phyloP scores from a whole-genome alignment of 2,329 filamentous ascomycete species.

The Capronia americana region DNA sequence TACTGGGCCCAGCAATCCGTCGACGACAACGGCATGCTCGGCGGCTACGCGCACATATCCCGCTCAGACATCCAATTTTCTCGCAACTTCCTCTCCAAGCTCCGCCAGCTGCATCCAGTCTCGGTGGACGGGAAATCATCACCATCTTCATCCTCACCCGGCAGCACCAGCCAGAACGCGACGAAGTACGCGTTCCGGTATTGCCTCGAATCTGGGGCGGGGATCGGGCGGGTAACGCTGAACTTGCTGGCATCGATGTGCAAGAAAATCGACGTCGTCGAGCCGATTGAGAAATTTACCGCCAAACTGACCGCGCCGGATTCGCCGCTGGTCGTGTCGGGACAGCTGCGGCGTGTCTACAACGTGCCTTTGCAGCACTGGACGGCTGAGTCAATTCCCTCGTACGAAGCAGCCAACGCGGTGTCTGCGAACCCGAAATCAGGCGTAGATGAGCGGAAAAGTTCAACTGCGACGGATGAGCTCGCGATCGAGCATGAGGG shows the following conservation, averaged over 20 bases:
- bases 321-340: constrained; percentile 25
- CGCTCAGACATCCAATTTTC: constrained; percentile 75
- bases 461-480: constrained; percentile 44
- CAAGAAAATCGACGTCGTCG: constrained; percentile 78
- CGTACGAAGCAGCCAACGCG: constrained; percentile 66
- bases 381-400: constrained; percentile 23
- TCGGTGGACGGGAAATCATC: background rate
- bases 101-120: constrained; percentile 52
- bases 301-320: constrained; percentile 56
- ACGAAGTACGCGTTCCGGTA: constrained; percentile 25
- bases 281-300: constrained; percentile 84
- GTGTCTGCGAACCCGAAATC: constrained; percentile 51
- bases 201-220: constrained; percentile 66
- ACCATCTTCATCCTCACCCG: background rate
- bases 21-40: constrained; percentile 77
- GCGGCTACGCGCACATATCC: constrained; percentile 72
- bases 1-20: constrained; percentile 50
- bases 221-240: constrained; percentile 83
- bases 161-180: background rate
- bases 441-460: background rate
- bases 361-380: constrained; percentile 33
- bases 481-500: background rate
- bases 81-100: constrained; percentile 71
- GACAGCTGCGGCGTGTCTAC: constrained; percentile 30
- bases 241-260: constrained; percentile 75